Evolutionary conservation across 116 monocot genomes (phyloP).

Genomic region (Cymodocea nodosa): DNA sequence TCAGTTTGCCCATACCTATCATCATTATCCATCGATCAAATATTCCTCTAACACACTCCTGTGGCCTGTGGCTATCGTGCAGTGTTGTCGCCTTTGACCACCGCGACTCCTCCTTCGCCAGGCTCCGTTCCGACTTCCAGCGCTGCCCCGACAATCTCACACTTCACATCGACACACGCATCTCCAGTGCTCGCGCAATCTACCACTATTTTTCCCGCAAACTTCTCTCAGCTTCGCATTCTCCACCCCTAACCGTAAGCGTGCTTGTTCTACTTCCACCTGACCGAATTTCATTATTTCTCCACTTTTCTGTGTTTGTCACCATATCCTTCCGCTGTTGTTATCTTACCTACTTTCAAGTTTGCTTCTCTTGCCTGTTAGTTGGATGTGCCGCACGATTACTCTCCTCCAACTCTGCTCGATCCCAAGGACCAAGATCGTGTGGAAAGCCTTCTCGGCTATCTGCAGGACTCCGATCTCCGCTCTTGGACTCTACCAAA

Average conservation of each 20-base stretch:
- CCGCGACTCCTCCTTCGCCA: constrained; percentile 24
- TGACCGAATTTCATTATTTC: neutral
- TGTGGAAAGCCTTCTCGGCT: constrained; percentile 27
- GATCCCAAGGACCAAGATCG: constrained; percentile 23
- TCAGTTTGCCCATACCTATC: too few species aligned
- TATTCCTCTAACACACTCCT: neutral
- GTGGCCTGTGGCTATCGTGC: neutral
- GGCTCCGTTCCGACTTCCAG: constrained; percentile 19
- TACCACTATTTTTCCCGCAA: constrained; percentile 44
- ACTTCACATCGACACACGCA: constrained; percentile 36
- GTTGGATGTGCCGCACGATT: constrained; percentile 5
- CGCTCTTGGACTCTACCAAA: constrained; percentile 23
- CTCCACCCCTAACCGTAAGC: neutral
- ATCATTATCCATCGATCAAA: too few species aligned
- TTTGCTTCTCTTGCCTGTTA: neutral
- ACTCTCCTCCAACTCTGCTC: constrained; percentile 15
- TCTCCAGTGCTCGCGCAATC: constrained; percentile 39
- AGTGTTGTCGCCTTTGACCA: constrained; percentile 85
- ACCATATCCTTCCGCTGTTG: too few species aligned
- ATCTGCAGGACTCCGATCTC: constrained; percentile 62
- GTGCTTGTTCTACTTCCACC: neutral
- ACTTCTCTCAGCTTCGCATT: neutral
- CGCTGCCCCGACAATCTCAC: constrained; percentile 35
- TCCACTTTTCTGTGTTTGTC: too few species aligned
- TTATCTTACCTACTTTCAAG: neutral